phyloP scores from a whole-genome alignment of 768 basidiomycete species.

The Boletus speciosus region DNA sequence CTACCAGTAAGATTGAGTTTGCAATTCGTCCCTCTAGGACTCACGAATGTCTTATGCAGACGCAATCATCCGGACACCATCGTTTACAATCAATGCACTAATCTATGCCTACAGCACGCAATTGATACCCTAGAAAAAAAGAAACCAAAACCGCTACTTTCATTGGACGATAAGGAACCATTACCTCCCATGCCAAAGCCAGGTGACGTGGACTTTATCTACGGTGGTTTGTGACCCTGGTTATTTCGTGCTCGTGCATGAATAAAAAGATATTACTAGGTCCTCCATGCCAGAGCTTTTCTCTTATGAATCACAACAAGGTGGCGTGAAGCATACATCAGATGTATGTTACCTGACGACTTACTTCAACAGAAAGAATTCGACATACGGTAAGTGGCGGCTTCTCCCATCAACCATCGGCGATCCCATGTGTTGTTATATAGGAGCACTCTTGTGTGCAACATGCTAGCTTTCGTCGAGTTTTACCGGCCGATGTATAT shows the following conservation, averaged over 20 bases:
- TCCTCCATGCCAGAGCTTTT: constrained; percentile 76
- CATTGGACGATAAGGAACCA: constrained; percentile 38
- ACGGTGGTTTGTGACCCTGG: constrained; percentile 50
- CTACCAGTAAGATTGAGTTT: constrained; percentile 44
- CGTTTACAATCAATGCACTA: constrained; percentile 67
- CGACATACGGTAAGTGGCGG: constrained; percentile 49
- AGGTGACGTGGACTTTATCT: constrained; percentile 67
- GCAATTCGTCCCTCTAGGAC: not conserved
- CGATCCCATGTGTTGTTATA: not conserved
- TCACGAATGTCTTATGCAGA: constrained; percentile 34
- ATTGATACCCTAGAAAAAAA: constrained; percentile 45
- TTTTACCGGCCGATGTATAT: constrained; percentile 60
- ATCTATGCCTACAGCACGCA: constrained; percentile 55
- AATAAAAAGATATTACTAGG: constrained; percentile 37
- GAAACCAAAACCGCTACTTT: constrained; percentile 37
- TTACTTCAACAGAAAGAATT: constrained; percentile 43
- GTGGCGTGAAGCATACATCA: constrained; percentile 32
- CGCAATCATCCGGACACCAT: constrained; percentile 55
- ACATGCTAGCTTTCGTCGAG: constrained; percentile 70
- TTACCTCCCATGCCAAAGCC: constrained; percentile 51
- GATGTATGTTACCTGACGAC: not conserved
- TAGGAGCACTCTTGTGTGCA: constrained; percentile 62
- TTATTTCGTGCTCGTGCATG: not conserved
- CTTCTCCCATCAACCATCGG: not conserved
- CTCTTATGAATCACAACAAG: constrained; percentile 57